Evolutionary conservation across 2,329 filamentous ascomycete genomes (phyloP), one percentile per base, ranked within the genome.

Genomic region (Cytospora leucostoma): DNA sequence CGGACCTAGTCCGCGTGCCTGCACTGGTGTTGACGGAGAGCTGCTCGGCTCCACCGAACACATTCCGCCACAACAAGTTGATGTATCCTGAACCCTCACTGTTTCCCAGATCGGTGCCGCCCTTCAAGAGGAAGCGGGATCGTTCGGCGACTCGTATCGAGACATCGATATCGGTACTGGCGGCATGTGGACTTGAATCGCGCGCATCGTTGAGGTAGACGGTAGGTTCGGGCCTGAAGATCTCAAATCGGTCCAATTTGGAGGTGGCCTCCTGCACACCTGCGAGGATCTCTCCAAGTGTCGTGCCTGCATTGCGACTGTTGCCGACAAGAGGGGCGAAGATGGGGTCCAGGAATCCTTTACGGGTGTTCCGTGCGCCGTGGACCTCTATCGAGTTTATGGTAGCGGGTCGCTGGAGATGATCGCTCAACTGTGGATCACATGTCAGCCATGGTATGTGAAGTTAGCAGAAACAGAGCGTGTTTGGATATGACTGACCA

Each of bases 31-130:
- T 94, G 65, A 96, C 80, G 59, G 91, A 92, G 67, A 99, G 79
- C 62, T 90, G 90, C 79, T 99, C 95, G 32, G 93, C 95, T 47
- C 95, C 95, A 58, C 95, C 95, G 74, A 99, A 92, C 65, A 99
- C 84, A 77, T 99, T 99, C 69, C 95, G 88, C 81, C 93, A 88
- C 58, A 94, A 83, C 52, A 93, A 83, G 69, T 95, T 94, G 68
- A 91, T 89, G 73, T 96, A 98, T 4, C 93, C 94, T 8, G 93
- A 96, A 40, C 94, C 95, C 76, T 99, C 95, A 27, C 92, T 88
- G 72, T 96, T 96, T 67, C 95, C 95, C 53, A 97, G 84, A 73
- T 98, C 94, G 10, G 95, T 98, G 65, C 95, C 95, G 0, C 93
- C 97, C 79, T 96, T 96, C 71, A 98, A 84, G 64, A 93, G 87